Evolutionary conservation across 208 protist genomes (phyloP), one percentile per base, ranked within the genome.

Genomic region (Acanthamoeba royreba): DNA sequence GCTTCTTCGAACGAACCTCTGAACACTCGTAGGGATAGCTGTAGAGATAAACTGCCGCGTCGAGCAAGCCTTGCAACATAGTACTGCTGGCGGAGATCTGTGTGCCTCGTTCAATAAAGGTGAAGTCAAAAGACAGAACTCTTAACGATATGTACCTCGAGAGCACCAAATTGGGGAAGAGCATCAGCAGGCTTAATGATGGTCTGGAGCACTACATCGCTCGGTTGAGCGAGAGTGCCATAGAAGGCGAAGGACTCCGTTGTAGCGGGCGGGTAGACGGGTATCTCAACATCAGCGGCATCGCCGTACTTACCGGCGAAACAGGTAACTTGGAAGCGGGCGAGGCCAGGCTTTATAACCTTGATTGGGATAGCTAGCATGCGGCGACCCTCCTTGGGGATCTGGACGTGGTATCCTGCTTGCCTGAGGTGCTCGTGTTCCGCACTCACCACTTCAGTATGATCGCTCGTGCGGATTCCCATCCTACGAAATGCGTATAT

Each of bases 1-100:
- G 49, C 49, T 9, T 19, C 13, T 9, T 25, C 49, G 13, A 55
- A 19, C 22, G 43, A 55, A 85, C 74, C 74, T 92, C 87, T 7
- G 61, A 74, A 42, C 87, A 92, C 31, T 92, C 87, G 45, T 92
- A 58, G 4, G 87, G 87, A 42, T 92, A 92, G 87, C 87, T 92
- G 87, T 81, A 74, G 31, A 92, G 38, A 61, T 92, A 92, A 4
- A 81, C 43, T 13, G 47, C 55, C 5, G 87, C 87, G 31, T 92
- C 87, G 7, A 81, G 31, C 42, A 92, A 46, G 25, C 61, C 87
- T 38, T 92, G 87, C 55, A 92, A 33, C 63, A 81, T 81, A n/a
- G 87, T 92, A 52, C 49, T 33, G 49, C 83, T 90, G 49, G 83
- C 83, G 38, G 83, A 90, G 83, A 90, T 58, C 74, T 85, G 43